These are phyloP conservation scores for Pseudogymnoascus sp. DNA, from an alignment of 2,329 filamentous ascomycete species.

Conservation along the genomic window DNA sequence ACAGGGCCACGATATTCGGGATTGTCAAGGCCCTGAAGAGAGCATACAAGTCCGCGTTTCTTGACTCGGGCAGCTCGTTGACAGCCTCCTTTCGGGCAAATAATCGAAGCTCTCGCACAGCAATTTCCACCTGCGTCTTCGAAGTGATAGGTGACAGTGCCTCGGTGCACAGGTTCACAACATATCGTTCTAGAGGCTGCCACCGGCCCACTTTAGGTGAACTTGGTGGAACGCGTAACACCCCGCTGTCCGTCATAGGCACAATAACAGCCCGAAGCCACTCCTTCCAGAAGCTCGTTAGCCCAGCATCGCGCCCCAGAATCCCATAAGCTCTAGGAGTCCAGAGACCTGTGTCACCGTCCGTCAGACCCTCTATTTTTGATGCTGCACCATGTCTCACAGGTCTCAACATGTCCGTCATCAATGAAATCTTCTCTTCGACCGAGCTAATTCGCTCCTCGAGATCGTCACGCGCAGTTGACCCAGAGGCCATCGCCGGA, in stretches of 20 bases:
- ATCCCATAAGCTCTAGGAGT: constrained; percentile 90
- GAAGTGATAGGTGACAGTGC: constrained; percentile 87
- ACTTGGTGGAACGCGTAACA: constrained; percentile 76
- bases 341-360: constrained; percentile 94
- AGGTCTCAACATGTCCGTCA: constrained; percentile 91
- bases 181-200: constrained; percentile 94
- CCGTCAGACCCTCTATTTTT: constrained; percentile 93
- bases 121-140: constrained; percentile 90
- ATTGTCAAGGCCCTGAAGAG: constrained; percentile 85
- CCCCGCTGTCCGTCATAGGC: constrained; percentile 83
- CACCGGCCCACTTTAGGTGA: constrained; percentile 88
- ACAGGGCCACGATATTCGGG: constrained; percentile 83
- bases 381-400: constrained; percentile 89
- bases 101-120: constrained; percentile 78
- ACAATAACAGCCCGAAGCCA: constrained; percentile 93
- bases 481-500: constrained; percentile 72
- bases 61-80: constrained; percentile 88
- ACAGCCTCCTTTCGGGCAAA: constrained; percentile 87
- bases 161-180: constrained; percentile 93
- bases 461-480: constrained; percentile 68
- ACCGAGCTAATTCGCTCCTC: constrained; percentile 94
- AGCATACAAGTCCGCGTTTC: constrained; percentile 86
- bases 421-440: constrained; percentile 93
- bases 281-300: constrained; percentile 96
- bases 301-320: constrained; percentile 71